Conservation (phyloP, 164 flowering plant species). For the Piper longum region DNA sequence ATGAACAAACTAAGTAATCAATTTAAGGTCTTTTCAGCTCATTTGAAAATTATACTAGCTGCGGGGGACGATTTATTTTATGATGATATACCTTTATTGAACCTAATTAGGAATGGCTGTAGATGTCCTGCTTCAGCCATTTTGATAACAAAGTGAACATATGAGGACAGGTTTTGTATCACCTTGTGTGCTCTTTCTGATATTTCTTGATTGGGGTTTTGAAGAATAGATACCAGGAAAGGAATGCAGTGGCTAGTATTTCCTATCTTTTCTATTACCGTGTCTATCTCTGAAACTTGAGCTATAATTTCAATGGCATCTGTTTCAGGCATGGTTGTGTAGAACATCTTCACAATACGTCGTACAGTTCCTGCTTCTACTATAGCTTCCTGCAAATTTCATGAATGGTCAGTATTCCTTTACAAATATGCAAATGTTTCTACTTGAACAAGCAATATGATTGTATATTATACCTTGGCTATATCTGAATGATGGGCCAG, state of each 20-base stretch:
- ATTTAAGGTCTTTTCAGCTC: background rate
- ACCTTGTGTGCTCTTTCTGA: slow-evolving; percentile 4
- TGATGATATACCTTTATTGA: slow-evolving; percentile 14
- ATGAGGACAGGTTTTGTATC: slow-evolving; percentile 5
- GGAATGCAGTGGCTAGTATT: slow-evolving; percentile 13
- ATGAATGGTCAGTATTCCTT: background rate
- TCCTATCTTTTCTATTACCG: slow-evolving; percentile 9
- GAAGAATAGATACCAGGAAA: slow-evolving; percentile 11
- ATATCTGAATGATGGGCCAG: slow-evolving; percentile 10
- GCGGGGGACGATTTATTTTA: no score
- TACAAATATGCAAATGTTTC: background rate
- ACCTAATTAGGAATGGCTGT: slow-evolving; percentile 9
- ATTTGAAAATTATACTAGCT: no score
- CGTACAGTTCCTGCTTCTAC: slow-evolving; percentile 10
- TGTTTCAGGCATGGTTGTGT: slow-evolving; percentile 9
- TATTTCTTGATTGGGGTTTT: slow-evolving; percentile 5
- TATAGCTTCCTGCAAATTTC: slow-evolving; percentile 10
- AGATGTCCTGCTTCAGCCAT: slow-evolving; percentile 11
- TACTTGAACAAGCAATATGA: background rate
- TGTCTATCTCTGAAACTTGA: slow-evolving; percentile 8
- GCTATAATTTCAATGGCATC: slow-evolving; percentile 9
- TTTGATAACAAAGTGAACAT: slow-evolving; percentile 4
- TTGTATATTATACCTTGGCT: slow-evolving; percentile 13
- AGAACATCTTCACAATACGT: slow-evolving; percentile 9
- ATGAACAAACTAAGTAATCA: background rate